These are phyloP conservation scores for Xylaria sp. DNA, from an alignment of 2,329 filamentous ascomycete genomes.

Conservation along the genomic window DNA sequence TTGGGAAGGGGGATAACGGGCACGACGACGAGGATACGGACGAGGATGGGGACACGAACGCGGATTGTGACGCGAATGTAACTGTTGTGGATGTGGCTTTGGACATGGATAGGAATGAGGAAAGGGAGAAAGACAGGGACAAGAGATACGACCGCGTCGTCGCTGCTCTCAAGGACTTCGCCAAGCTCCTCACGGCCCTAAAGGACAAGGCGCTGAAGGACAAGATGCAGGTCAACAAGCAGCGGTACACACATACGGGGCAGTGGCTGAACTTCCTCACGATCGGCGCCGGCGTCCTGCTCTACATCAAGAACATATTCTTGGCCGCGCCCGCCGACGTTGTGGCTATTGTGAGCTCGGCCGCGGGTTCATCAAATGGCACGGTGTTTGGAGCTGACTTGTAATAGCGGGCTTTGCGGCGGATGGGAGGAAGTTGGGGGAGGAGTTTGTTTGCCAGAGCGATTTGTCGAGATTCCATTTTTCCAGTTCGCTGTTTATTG, in stretches of 20 bases:
- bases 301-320: slow-evolving; percentile 8
- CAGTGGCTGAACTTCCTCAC: slow-evolving; percentile 14
- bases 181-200: slow-evolving; percentile 5
- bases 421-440: neutral
- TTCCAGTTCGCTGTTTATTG: neutral
- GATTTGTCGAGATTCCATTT: neutral
- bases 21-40: neutral
- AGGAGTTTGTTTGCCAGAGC: neutral
- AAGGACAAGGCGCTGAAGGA: slow-evolving; percentile 16
- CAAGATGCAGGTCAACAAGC: slow-evolving; percentile 16
- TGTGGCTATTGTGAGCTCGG: neutral
- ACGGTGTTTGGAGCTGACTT: neutral
- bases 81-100: neutral
- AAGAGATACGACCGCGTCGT: slow-evolving; percentile 1
- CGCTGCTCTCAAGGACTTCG: slow-evolving; percentile 10
- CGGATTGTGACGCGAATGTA: neutral
- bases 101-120: neutral
- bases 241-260: slow-evolving; percentile 9
- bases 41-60: neutral
- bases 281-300: slow-evolving; percentile 4
- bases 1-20: neutral
- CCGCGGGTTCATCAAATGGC: neutral
- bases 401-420: neutral
- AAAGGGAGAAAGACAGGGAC: neutral
- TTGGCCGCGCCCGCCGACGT: neutral